Conservation (phyloP, 2,329 filamentous ascomycete species). For the Talaromyces pinophilus region DNA sequence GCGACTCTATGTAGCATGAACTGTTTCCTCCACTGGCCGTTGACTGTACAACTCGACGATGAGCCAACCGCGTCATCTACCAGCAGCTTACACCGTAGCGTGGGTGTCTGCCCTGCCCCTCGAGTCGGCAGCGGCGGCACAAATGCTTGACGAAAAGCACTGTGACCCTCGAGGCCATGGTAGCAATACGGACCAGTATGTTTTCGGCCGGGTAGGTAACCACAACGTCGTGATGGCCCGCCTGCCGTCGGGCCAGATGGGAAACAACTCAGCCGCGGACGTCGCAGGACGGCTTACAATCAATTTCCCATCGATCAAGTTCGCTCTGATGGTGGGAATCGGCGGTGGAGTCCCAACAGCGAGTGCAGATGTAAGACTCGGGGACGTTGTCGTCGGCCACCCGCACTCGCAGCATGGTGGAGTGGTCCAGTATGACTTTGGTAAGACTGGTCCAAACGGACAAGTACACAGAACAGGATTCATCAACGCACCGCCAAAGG, state of each 20-base stretch:
- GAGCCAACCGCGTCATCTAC: conserved; percentile 15
- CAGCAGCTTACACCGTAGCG: conserved; percentile 20
- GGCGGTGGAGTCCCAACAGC: conserved; percentile 35
- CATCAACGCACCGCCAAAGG: conserved; percentile 20
- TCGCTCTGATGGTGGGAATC: conserved; percentile 48
- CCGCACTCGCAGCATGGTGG: conserved; percentile 24
- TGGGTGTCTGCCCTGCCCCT: conserved; percentile 25
- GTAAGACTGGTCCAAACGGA: conserved; percentile 24
- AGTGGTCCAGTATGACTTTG: conserved; percentile 34
- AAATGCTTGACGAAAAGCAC: conserved; percentile 23
- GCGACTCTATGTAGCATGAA: conserved; percentile 13
- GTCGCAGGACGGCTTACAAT: conserved; percentile 25
- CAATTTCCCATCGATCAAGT: conserved; percentile 27
- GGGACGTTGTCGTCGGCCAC: conserved; percentile 34
- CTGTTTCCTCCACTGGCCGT: conserved; percentile 9
- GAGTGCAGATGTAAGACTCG: conserved; percentile 34
- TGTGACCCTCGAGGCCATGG: not conserved
- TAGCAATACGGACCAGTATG: conserved; percentile 21
- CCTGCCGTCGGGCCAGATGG: conserved; percentile 36
- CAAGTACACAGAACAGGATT: conserved; percentile 12
- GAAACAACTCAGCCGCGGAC: conserved; percentile 29
- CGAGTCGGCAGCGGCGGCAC: conserved; percentile 21
- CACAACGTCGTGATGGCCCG: conserved; percentile 41
- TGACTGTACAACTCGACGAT: conserved; percentile 19
- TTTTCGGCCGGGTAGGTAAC: conserved; percentile 19